These are phyloP conservation scores for Exophiala spinifera DNA, from an alignment of 2,329 filamentous ascomycete species.

Conservation along the genomic window DNA sequence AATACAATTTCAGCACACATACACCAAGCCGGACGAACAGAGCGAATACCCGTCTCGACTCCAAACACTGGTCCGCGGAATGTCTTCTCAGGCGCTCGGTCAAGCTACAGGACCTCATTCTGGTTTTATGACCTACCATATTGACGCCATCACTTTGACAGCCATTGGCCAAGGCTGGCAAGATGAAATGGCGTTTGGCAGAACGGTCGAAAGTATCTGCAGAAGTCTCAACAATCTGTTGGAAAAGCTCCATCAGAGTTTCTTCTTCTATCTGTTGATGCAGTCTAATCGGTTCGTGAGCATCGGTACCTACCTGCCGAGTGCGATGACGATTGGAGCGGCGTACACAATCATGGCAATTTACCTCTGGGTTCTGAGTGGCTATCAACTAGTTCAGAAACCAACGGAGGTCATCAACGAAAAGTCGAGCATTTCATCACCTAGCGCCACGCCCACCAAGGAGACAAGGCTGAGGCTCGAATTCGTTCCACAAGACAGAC, in stretches of 20 bases:
- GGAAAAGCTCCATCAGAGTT: constrained; percentile 96
- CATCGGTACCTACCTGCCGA: constrained; percentile 94
- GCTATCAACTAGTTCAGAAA: constrained; percentile 46
- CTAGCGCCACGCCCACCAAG: constrained; percentile 2
- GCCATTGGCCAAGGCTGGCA: constrained; percentile 91
- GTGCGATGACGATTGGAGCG: constrained; percentile 92
- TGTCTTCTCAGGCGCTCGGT: constrained; percentile 87
- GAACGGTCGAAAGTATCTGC: constrained; percentile 85
- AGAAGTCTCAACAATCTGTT: constrained; percentile 93
- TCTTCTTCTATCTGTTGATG: constrained; percentile 98
- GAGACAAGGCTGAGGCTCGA: constrained; percentile 7
- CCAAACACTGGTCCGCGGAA: constrained; percentile 83
- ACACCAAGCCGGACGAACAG: constrained; percentile 54
- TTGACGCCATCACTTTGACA: constrained; percentile 91
- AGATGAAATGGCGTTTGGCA: constrained; percentile 93
- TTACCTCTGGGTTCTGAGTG: constrained; percentile 87
- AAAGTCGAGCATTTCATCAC: constrained; percentile 5
- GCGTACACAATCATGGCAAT: constrained; percentile 97
- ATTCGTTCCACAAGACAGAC: constrained; percentile 36
- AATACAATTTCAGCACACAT: constrained; percentile 73
- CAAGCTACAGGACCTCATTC: constrained; percentile 89
- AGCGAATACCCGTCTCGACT: constrained; percentile 79
- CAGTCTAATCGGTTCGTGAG: constrained; percentile 90
- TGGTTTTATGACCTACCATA: constrained; percentile 94
- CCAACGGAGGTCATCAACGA: constrained; percentile 27